A percentile compares a stretch with the other conserved stretches of the same genome.
These are phyloP conservation scores for Boletus sp. DNA, from an alignment of 768 basidiomycete genomes.

Conservation along the genomic window DNA sequence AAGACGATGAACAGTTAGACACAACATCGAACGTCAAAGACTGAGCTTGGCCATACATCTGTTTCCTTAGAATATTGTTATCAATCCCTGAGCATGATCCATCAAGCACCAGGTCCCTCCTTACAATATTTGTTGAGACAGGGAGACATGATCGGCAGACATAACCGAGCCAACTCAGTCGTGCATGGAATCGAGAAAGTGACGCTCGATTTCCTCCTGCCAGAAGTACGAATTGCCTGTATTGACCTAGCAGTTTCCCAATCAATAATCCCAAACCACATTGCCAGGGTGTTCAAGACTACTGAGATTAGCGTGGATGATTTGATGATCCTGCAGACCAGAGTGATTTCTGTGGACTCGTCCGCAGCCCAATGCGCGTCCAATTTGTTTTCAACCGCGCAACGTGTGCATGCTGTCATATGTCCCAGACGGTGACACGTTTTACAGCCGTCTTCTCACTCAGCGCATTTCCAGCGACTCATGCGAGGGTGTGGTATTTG, in stretches of 20 bases:
- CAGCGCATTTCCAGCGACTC: no score
- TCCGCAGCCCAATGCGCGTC: background rate
- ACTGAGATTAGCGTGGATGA: background rate
- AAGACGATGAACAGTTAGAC: conserved; percentile 36
- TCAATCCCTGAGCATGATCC: background rate
- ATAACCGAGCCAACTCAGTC: background rate
- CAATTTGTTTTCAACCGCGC: no score
- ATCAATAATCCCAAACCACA: background rate
- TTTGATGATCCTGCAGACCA: no score
- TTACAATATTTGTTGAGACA: background rate
- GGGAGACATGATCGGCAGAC: background rate
- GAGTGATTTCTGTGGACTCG: no score
- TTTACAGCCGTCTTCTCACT: no score
- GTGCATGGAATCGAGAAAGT: background rate
- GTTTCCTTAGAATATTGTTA: background rate
- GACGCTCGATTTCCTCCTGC: background rate
- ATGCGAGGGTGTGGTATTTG: no score
- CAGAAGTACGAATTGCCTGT: background rate
- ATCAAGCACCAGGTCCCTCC: background rate
- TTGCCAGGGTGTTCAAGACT: background rate
- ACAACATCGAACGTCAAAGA: conserved; percentile 6
- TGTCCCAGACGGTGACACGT: no score
- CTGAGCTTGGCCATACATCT: conserved; percentile 4
- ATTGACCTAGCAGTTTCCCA: background rate
- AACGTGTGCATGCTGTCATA: no score